Percentiles rank a stretch among this genome's conserved stretches.
Conservation (phyloP, 2,329 filamentous ascomycete genomes). For the Colletotrichum sp. region DNA sequence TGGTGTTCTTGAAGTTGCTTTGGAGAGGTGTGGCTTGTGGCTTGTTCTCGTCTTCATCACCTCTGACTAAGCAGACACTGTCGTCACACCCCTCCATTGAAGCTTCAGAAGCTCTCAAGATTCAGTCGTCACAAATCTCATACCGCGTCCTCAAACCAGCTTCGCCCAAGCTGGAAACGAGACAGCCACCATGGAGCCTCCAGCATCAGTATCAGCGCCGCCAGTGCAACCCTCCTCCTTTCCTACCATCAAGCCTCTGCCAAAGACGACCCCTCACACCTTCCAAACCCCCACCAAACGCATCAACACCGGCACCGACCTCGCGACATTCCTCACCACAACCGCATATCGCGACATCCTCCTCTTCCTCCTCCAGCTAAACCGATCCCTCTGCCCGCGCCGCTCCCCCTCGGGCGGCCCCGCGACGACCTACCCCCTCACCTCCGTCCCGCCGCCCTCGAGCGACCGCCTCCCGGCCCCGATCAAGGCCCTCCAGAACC, state of each 20-base stretch:
- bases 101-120: background rate
- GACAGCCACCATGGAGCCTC: background rate
- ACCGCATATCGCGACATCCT: constrained; percentile 88
- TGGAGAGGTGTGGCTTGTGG: background rate
- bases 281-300: constrained; percentile 77
- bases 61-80: background rate
- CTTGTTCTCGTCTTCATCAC: background rate
- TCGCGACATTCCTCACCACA: constrained; percentile 79
- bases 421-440: constrained; percentile 47
- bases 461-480: constrained; percentile 50
- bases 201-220: background rate
- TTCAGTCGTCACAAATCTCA: background rate
- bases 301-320: constrained; percentile 86
- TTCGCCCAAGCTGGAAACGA: background rate
- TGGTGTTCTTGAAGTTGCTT: background rate
- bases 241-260: constrained; percentile 50
- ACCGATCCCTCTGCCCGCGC: constrained; percentile 81
- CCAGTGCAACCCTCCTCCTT: background rate
- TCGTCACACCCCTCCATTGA: background rate
- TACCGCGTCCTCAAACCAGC: background rate
- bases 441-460: constrained; percentile 43
- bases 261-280: constrained; percentile 48
- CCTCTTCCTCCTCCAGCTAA: constrained; percentile 88
- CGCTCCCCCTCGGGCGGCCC: constrained; percentile 45
- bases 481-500: constrained; percentile 66